phyloP scores from a whole-genome alignment of 257 asterid genomes.

The Fraxinus quadrangulata region DNA sequence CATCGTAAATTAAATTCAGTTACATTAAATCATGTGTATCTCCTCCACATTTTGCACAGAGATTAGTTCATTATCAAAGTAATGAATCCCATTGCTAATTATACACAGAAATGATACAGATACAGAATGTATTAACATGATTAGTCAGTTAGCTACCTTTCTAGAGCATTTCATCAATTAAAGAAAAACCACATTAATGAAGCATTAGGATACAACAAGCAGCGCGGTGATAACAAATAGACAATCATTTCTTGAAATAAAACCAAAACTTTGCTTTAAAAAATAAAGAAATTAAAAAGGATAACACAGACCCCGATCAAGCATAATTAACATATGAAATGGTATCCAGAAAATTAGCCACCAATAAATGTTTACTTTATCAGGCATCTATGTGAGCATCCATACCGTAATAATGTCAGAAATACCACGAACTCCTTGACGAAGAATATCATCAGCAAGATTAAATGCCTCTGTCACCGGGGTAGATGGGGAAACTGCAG shows the following conservation, averaged over 20 bases:
- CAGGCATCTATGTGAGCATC: slow-evolving; percentile 15
- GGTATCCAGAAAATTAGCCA: neutral
- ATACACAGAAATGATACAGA: neutral
- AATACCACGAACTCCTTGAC: slow-evolving; percentile 98
- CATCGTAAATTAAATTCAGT: neutral
- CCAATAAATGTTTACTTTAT: slow-evolving; percentile 1
- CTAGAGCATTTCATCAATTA: neutral
- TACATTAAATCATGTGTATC: neutral
- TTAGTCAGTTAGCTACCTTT: neutral
- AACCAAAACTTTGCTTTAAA: neutral
- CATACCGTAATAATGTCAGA: slow-evolving; percentile 91
- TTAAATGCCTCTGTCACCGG: slow-evolving; percentile 97
- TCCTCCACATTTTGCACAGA: neutral
- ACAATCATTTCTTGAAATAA: neutral
- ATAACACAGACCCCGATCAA: neutral
- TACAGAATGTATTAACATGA: neutral
- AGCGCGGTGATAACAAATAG: neutral
- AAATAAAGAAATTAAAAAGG: neutral
- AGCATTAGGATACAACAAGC: neutral
- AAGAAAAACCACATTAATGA: neutral
- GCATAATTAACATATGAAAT: neutral
- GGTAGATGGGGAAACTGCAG: slow-evolving; percentile 89
- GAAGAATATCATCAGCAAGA: slow-evolving; percentile 96
- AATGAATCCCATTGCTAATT: neutral
- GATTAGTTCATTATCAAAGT: slow-evolving; percentile 16